Evolutionary conservation across 306 rosid genomes (phyloP), one percentile per base, ranked within the genome.

Genomic region (Mimosa pudica): DNA sequence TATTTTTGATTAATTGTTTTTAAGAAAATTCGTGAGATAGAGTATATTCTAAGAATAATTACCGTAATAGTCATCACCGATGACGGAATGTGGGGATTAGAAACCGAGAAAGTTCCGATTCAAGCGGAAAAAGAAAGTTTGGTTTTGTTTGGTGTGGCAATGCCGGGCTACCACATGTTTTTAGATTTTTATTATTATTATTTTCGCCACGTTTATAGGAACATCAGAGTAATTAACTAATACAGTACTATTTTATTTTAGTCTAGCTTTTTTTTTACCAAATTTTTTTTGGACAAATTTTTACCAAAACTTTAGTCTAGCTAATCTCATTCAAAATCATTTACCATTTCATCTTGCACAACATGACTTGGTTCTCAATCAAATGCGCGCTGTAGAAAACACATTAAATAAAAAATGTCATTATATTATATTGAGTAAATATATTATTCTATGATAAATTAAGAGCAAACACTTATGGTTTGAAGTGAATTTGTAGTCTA

Each of bases 91-190:
- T 44, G 73, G 38, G 36, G 30, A 17, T 67, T 44, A 44, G 17
- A 54, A 69, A 18, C 7, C 30, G 30, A 10, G 54, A 44, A 45
- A 44, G 36, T 69, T 69, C 55, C 73, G 18, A 17, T 17, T 38
- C 4, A 13, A 17, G 10, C 51, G 0, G 30, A 69, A 69, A 68
- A 18, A 44, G 1, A 44, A 69, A n/a, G 73, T 44, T 68, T 44
- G 74, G 57, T 77, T 7, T 0, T 61, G 44, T 72, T 48, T 73
- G 66, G 49, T 7, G 52, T 71, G 68, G n/a, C 79, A 65, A 73
- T 82, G 73, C 51, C 9, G 10, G 36, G 38, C n/a, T 71, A 33
- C 54, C 77, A 30, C 68, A 54, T 69, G 42, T 69, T 69, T 44
- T 1, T 18, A 44, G 52, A 67, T 67, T 69, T 69, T 69, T 69